Evolutionary conservation across 139 green algal species (phyloP).

Genomic region (Dunaliella primolecta): DNA sequence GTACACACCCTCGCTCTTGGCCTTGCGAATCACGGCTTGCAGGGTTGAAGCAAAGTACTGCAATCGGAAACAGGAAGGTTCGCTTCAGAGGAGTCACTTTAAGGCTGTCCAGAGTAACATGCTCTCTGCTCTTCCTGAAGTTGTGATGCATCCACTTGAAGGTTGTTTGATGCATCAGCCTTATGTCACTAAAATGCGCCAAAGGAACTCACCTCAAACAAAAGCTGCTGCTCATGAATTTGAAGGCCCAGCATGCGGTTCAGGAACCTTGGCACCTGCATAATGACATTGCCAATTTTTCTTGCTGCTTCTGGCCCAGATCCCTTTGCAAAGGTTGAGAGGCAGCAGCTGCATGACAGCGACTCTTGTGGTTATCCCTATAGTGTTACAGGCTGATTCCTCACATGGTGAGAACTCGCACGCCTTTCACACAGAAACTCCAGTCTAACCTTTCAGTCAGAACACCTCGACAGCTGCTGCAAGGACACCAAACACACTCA

Average conservation of each 20-base stretch:
- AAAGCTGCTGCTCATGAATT: constrained; percentile 51
- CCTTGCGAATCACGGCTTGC: constrained; percentile 47
- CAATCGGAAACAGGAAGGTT: neutral
- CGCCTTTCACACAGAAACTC: too few species aligned
- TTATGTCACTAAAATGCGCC: neutral
- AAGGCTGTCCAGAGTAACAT: neutral
- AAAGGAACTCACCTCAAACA: constrained; percentile 51
- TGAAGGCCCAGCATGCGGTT: constrained; percentile 42
- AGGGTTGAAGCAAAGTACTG: constrained; percentile 61
- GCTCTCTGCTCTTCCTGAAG: neutral
- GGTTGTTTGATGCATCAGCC: neutral
- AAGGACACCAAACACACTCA: too few species aligned
- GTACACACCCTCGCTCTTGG: constrained; percentile 24
- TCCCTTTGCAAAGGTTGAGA: neutral
- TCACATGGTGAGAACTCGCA: too few species aligned
- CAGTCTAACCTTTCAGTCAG: too few species aligned
- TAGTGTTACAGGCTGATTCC: neutral
- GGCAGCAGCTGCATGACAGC: neutral
- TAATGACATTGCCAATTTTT: neutral
- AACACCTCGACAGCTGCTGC: too few species aligned
- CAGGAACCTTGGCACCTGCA: constrained; percentile 37
- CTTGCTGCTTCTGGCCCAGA: neutral
- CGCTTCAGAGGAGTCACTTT: neutral
- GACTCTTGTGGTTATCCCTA: neutral
- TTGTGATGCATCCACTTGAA: neutral